Conservation (phyloP, 2,329 filamentous ascomycete species). For the Apiospora pterosperma region DNA sequence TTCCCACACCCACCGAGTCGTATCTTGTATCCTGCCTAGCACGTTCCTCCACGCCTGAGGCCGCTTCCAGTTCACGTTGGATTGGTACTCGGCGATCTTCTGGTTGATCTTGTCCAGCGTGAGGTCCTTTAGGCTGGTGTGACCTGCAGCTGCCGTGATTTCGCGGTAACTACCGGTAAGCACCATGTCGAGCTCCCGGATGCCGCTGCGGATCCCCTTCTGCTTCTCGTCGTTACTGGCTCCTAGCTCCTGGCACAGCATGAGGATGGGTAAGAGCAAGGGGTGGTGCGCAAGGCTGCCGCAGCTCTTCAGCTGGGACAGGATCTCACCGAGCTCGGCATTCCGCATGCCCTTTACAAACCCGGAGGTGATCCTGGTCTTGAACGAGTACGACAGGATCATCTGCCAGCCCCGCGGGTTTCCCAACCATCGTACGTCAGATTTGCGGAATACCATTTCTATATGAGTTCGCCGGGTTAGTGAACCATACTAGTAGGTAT, state of each 20-base stretch:
- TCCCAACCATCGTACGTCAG: constrained; percentile 26
- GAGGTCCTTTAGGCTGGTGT: constrained; percentile 17
- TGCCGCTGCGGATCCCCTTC: constrained; percentile 21
- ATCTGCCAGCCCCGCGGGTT: constrained; percentile 31
- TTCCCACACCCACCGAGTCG: constrained; percentile 16
- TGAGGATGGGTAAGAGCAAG: constrained; percentile 28
- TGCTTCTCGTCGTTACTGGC: constrained; percentile 25
- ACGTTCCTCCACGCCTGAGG: constrained; percentile 28
- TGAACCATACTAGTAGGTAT: rapidly evolving
- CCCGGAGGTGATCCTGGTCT: constrained; percentile 25
- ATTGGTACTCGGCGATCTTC: constrained; percentile 26
- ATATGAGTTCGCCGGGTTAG: background rate
- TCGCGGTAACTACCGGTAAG: constrained; percentile 22
- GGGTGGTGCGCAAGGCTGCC: constrained; percentile 25
- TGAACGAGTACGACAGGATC: constrained; percentile 27
- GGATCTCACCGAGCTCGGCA: constrained; percentile 19
- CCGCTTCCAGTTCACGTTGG: constrained; percentile 29
- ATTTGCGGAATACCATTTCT: constrained; percentile 33
- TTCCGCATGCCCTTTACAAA: constrained; percentile 27
- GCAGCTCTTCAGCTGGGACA: constrained; percentile 24
- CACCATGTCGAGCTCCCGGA: constrained; percentile 25
- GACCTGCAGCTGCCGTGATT: constrained; percentile 14
- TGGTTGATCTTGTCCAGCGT: constrained; percentile 27
- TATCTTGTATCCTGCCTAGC: constrained; percentile 15
- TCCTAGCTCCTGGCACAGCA: constrained; percentile 23